Percentiles rank a stretch among this genome's conserved stretches.
Evolutionary conservation across 2,329 filamentous ascomycete species (phyloP).

Genomic region (Monilinia fructicola): DNA sequence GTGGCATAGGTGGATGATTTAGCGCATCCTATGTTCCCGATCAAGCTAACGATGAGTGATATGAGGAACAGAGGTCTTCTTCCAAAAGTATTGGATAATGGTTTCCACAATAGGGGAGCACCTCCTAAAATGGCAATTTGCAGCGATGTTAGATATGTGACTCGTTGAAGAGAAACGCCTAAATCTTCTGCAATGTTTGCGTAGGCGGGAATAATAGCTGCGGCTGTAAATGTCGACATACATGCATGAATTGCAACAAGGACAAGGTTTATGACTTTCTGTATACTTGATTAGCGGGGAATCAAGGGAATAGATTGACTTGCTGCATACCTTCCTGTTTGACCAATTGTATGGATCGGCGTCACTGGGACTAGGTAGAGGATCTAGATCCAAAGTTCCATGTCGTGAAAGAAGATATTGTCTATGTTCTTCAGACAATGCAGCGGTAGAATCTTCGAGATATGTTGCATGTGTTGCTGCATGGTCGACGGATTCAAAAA

Average conservation of each 20-base stretch:
- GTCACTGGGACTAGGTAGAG: conserved; percentile 19
- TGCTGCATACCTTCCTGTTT: conserved; percentile 46
- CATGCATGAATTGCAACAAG: conserved; percentile 53
- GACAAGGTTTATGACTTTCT: conserved; percentile 50
- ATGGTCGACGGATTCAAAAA: conserved; percentile 6
- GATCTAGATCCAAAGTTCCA: conserved; percentile 26
- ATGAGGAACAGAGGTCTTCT: conserved; percentile 52
- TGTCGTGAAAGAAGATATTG: conserved; percentile 25
- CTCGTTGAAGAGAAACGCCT: conserved; percentile 45
- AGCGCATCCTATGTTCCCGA: conserved; percentile 53
- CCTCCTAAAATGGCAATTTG: conserved; percentile 53
- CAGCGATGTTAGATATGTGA: conserved; percentile 51
- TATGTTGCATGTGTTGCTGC: conserved; percentile 17
- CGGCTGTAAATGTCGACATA: conserved; percentile 53
- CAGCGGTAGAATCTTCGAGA: background rate
- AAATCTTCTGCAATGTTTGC: conserved; percentile 49
- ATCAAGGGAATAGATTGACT: background rate
- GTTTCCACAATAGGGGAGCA: conserved; percentile 54
- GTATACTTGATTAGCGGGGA: background rate
- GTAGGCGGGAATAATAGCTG: conserved; percentile 52
- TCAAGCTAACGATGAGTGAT: conserved; percentile 46
- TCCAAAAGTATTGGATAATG: conserved; percentile 51
- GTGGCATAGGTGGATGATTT: conserved; percentile 48
- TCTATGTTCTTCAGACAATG: conserved; percentile 22
- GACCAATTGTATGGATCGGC: conserved; percentile 57